phyloP scores from a whole-genome alignment of 345 rosid species.

The Diplotaxis tenuifolia region DNA sequence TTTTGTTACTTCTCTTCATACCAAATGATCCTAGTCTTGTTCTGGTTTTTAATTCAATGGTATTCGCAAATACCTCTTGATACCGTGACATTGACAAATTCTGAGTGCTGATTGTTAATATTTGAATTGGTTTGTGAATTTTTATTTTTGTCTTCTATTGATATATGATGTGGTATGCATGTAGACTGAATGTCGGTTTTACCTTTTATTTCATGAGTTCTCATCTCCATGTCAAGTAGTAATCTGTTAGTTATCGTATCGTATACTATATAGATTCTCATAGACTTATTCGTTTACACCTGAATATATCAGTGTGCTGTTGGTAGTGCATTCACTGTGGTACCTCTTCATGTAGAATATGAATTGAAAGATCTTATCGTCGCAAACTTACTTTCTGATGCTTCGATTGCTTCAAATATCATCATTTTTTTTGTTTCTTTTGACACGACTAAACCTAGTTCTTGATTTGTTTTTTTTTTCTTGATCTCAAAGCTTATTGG shows the following conservation, averaged over 20 bases:
- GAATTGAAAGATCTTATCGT: not conserved
- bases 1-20: slow-evolving; percentile 1
- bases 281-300: not conserved
- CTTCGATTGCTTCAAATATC: not conserved
- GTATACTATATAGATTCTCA: not conserved
- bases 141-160: not conserved
- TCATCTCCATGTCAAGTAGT: not conserved
- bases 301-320: not conserved
- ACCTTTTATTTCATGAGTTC: not conserved
- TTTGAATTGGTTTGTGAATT: not conserved
- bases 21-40: not conserved
- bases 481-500: slow-evolving; percentile 15
- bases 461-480: not conserved
- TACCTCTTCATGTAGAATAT: not conserved
- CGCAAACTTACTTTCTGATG: not conserved
- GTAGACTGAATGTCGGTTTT: not conserved
- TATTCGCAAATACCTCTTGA: not conserved
- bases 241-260: not conserved
- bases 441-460: not conserved
- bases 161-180: not conserved
- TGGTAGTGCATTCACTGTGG: not conserved
- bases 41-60: not conserved
- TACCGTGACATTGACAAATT: not conserved
- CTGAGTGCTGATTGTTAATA: not conserved
- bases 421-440: not conserved